Percentiles rank a stretch among this genome's conserved stretches.
Conservation (phyloP, 306 rosid species). For the Vigna mungo region DNA sequence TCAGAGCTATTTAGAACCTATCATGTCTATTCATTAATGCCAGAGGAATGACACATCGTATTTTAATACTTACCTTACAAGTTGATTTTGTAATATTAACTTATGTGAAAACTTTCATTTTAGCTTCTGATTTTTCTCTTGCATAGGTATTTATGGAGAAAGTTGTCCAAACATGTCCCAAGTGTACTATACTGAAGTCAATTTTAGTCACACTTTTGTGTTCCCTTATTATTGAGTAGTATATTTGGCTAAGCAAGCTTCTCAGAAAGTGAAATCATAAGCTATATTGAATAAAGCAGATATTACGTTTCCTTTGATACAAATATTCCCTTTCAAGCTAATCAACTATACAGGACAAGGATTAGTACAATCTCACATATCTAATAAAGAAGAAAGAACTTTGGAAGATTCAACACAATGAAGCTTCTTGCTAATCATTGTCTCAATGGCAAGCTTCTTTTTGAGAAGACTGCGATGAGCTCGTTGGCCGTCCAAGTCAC, state of each 20-base stretch:
- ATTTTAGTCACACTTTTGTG: background rate
- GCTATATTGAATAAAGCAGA: conserved; percentile 38
- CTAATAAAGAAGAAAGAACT: conserved; percentile 15
- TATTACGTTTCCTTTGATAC: conserved; percentile 31
- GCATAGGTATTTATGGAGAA: too few species aligned
- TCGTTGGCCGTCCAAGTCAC: conserved; percentile 90
- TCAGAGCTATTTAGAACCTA: too few species aligned
- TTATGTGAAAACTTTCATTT: too few species aligned
- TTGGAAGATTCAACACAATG: conserved; percentile 2
- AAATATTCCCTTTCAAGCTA: conserved; percentile 38
- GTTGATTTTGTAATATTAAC: too few species aligned
- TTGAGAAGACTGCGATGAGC: conserved; percentile 57
- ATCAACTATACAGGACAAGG: conserved; percentile 37
- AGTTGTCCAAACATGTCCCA: too few species aligned
- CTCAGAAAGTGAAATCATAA: conserved; percentile 33
- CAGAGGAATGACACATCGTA: too few species aligned
- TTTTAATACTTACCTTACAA: too few species aligned
- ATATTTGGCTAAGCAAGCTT: conserved; percentile 34
- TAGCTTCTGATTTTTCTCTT: too few species aligned
- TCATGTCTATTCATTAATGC: too few species aligned
- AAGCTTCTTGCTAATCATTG: conserved; percentile 24
- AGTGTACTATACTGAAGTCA: background rate
- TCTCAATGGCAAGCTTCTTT: conserved; percentile 32
- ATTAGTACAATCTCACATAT: conserved; percentile 21
- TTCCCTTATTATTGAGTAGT: background rate